A percentile compares a stretch with the other conserved stretches of the same genome.
Conservation (phyloP, 2,329 filamentous ascomycete genomes). For the Penicillium hordei region DNA sequence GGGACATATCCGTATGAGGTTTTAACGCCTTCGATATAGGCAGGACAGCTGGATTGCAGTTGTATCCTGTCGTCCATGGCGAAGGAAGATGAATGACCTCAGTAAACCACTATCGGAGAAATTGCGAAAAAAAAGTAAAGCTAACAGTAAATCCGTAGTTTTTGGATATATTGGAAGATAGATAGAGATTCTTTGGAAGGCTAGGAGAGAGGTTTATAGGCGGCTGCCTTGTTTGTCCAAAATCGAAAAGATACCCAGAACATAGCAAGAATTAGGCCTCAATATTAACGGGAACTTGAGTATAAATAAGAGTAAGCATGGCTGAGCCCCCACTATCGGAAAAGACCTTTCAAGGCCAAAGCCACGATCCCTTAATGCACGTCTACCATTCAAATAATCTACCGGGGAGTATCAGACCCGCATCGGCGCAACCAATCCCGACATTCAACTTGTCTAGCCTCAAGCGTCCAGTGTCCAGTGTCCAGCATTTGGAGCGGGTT, state of each 20-base stretch:
- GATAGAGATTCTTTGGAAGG: background rate
- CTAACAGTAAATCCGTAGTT: background rate
- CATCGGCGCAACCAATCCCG: slow-evolving; percentile 10
- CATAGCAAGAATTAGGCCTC: background rate
- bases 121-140: background rate
- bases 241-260: background rate
- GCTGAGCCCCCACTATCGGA: slow-evolving; percentile 7
- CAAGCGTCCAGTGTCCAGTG: background rate
- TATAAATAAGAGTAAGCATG: slow-evolving; percentile 7
- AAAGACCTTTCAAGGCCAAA: slow-evolving; percentile 5
- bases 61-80: slow-evolving; percentile 12
- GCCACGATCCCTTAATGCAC: background rate
- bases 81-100: background rate
- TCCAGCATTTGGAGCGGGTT: background rate
- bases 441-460: background rate
- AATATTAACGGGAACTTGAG: background rate
- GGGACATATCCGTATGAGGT: slow-evolving; percentile 38
- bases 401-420: slow-evolving; percentile 4
- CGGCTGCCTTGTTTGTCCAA: background rate
- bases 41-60: slow-evolving; percentile 26
- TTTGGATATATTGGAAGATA: background rate
- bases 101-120: background rate
- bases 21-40: slow-evolving; percentile 25
- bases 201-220: background rate
- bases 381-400: background rate